These are phyloP conservation scores for Hippophae rhamnoides DNA, from an alignment of 306 rosid species.

Conservation along the genomic window DNA sequence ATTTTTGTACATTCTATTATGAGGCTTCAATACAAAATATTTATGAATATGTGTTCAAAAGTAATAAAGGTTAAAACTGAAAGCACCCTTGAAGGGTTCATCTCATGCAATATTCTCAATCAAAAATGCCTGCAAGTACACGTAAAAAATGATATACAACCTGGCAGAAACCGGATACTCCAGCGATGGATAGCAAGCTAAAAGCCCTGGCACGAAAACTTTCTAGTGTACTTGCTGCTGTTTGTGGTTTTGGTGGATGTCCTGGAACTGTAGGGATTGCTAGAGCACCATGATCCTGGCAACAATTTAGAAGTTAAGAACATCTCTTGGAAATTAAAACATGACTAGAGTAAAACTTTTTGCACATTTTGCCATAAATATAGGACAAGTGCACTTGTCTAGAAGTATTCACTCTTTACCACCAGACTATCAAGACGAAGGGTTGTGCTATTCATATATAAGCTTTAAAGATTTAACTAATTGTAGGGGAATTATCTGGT, in stretches of 20 bases:
- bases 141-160: constrained; percentile 23
- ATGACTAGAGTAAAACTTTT: too few species aligned
- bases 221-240: constrained; percentile 36
- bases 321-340: too few species aligned
- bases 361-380: too few species aligned
- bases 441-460: too few species aligned
- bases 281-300: constrained; percentile 73
- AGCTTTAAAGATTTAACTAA: too few species aligned
- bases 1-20: too few species aligned
- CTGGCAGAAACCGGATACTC: constrained; percentile 90
- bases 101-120: neutral
- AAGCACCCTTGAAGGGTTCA: neutral
- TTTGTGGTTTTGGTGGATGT: constrained; percentile 65
- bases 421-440: too few species aligned
- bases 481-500: too few species aligned
- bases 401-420: too few species aligned
- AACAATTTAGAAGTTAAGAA: neutral
- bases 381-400: too few species aligned
- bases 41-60: neutral
- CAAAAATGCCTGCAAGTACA: neutral
- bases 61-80: neutral
- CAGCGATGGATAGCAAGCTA: constrained; percentile 74
- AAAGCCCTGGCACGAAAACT: constrained; percentile 54
- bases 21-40: too few species aligned
- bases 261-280: constrained; percentile 81